Evolutionary conservation across 2,329 filamentous ascomycete genomes (phyloP), one percentile per base, ranked within the genome.

Genomic region (Truncatella angustata): DNA sequence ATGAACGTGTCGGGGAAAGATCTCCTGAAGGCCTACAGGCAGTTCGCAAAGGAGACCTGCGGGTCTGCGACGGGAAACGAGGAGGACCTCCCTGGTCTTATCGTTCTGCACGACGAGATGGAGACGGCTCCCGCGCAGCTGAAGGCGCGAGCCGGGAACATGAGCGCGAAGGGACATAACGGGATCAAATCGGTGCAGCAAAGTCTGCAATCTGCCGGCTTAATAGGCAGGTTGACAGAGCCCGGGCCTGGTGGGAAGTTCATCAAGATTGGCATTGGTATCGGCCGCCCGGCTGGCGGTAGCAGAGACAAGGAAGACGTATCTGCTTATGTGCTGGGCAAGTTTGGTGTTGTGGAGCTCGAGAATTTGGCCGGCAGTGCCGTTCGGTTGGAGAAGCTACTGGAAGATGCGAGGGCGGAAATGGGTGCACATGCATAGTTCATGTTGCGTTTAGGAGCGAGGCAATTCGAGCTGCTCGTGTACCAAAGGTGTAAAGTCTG

Each of bases 71-170:
- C 28, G 28, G 28, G 14, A 5, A 37, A 20, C 9, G n/a, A 20
- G 4, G 20, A 23, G 3, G 39, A 16, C 24, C 36, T 47, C 23
- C 52, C 52, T 18, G 44, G 48, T 5, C 32, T 54, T 26, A 37
- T 54, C 24, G 30, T 54, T 7, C 49, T 54, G 24, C 44, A 54
- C 37, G 52, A 54, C 35, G 52, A 54, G 30, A 54, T 54, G 52
- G 49, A 54, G 30, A 24, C 23, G 7, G 37, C 43, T 2, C 52
- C 52, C 4, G 52, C 43, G 7, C 34, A 45, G 18, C 32, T 54
- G 24, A 48, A 23, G 20, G 14, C 49, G 23, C 36, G 52, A 6
- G 23, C n/a, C 12, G 52, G 52, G 14, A 18, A 36, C 26, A 12
- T 44, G 11, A 54, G 52, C 28, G 52, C 49, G 11, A 54, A 34